Evolutionary conservation across 768 basidiomycete species (phyloP).

Genomic region (Mycena pura): DNA sequence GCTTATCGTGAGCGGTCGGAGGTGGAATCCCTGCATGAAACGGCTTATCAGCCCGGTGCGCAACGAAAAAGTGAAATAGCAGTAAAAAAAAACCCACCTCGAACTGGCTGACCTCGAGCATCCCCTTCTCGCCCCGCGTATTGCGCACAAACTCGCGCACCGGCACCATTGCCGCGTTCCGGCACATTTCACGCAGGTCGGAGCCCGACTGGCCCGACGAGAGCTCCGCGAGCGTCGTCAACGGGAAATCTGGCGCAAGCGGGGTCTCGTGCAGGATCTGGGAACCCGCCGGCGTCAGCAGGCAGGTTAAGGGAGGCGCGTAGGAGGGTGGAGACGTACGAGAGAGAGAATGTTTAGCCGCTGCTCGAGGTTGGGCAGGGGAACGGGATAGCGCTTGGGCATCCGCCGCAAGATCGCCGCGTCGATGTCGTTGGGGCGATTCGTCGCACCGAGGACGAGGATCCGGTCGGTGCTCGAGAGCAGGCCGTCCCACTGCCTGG

Average conservation of each 20-base stretch:
- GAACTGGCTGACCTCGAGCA: constrained; percentile 56
- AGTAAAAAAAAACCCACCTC: constrained; percentile 43
- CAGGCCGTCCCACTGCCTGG: constrained; percentile 94
- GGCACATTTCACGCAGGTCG: constrained; percentile 89
- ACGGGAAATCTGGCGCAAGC: constrained; percentile 65
- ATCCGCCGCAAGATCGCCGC: constrained; percentile 90
- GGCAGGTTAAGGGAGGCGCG: background rate
- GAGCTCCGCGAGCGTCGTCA: constrained; percentile 66
- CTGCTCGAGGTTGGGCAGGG: constrained; percentile 79
- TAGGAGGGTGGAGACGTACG: constrained; percentile 47
- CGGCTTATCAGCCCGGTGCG: background rate
- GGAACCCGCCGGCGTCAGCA: background rate
- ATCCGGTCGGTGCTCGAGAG: constrained; percentile 82
- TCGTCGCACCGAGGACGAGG: constrained; percentile 93
- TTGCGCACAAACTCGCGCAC: constrained; percentile 82
- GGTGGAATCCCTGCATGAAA: constrained; percentile 70
- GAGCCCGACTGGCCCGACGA: constrained; percentile 87
- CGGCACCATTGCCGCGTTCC: constrained; percentile 93
- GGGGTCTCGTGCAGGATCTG: constrained; percentile 88
- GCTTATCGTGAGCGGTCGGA: constrained; percentile 71
- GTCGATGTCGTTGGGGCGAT: constrained; percentile 92
- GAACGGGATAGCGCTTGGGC: constrained; percentile 94
- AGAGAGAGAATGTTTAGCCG: constrained; percentile 84
- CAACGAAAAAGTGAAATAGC: background rate
- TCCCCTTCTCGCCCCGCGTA: constrained; percentile 48